Evolutionary conservation across 345 rosid genomes (phyloP).

Genomic region (Citrus reticulata): DNA sequence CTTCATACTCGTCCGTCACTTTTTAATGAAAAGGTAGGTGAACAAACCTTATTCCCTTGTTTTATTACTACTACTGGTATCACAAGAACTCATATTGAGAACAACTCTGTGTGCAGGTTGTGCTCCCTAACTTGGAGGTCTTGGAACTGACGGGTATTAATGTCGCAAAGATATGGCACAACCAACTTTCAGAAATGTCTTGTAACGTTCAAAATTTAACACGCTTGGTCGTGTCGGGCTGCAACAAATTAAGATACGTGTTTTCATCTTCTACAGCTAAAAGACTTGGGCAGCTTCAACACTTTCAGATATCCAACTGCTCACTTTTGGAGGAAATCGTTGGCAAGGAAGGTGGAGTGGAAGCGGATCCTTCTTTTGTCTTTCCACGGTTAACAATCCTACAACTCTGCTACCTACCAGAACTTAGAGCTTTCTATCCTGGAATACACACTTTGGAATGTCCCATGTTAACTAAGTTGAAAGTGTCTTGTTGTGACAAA

Average conservation of each 20-base stretch:
- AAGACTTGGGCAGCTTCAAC: background rate
- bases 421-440: background rate
- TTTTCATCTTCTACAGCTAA: background rate
- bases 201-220: background rate
- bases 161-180: conserved; percentile 3
- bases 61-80: background rate
- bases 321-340: background rate
- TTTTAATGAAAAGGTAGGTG: background rate
- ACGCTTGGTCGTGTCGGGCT: background rate
- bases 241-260: background rate
- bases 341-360: background rate
- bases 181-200: background rate
- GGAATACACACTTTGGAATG: background rate
- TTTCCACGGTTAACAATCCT: background rate
- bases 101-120: conserved; percentile 8
- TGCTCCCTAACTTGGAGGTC: conserved; percentile 15
- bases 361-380: background rate
- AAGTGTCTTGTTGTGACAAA: background rate
- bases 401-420: background rate
- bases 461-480: background rate
- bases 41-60: background rate
- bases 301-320: background rate
- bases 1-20: background rate
- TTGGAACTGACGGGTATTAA: background rate
- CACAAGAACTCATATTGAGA: background rate